Base-by-base conservation (phyloP, 2,329 filamentous ascomycete genomes). In the Xenosphaeropsis pyriputrescens region DNA sequence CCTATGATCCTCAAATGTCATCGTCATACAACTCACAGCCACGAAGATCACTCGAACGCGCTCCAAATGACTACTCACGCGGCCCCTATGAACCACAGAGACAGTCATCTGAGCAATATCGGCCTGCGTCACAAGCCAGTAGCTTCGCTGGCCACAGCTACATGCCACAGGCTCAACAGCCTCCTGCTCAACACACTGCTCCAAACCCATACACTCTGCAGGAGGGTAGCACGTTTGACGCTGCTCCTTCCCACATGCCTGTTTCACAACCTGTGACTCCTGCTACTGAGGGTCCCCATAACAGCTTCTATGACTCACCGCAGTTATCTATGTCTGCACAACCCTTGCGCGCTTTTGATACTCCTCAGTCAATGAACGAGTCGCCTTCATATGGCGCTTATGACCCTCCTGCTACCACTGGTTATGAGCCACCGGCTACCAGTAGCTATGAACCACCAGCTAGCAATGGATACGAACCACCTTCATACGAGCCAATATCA, bases 401-500 rank as follows among this genome's bases (percentile, higher is more conserved):
- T 35, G 43, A 42, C 13, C 39, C 41, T 31, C 36, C 36, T n/a
- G 30, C 26, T 43, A 32, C 34, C 29, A 31, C 18, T 13, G 34
- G 41, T 15, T 43, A 56, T 52, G 38, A 40, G 13, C 45, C 46
- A 14, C 29, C 42, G 11, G 41, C 45, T 19, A 38, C 43, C 43
- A 59, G 60, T 29, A 61, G 66, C n/a, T 81, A 78, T 47, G 46
- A 50, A 26, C 45, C 49, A 8, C 47, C 47, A 12, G 38, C 17
- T 41, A 41, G 33, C 15, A 41, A 37, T 30, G 62, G 66, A 13
- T 82, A 78, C 47, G 72, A 79, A 43, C 67, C 77, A 4, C 72
- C 74, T 5, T 70, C 70, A 0, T 79, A 70, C 49, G 68, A 79
- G 49, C 67, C 75, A 8, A 48, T 54, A 22, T 43, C 45, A 14